These are phyloP conservation scores for Colletotrichum cuscutae DNA, from an alignment of 2,329 filamentous ascomycete genomes.

Conservation along the genomic window DNA sequence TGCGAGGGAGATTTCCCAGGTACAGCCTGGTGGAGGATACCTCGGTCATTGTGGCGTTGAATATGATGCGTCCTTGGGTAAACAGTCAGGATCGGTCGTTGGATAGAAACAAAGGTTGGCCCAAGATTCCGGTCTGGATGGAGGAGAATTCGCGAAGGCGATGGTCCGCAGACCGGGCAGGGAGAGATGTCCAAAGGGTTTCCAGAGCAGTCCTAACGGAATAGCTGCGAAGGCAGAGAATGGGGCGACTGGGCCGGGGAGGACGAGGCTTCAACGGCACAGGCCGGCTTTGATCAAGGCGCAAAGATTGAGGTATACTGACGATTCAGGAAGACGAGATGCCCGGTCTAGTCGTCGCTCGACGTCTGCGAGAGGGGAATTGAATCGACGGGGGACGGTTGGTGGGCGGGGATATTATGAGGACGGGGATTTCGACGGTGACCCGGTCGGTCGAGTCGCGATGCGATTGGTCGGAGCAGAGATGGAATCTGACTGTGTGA, in stretches of 20 bases:
- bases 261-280: background rate
- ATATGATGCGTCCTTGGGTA: conserved; percentile 13
- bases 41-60: conserved; percentile 74
- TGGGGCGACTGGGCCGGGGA: background rate
- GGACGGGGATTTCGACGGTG: conserved; percentile 6
- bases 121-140: background rate
- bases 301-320: background rate
- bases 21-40: conserved; percentile 96
- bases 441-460: conserved; percentile 4
- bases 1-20: conserved; percentile 95
- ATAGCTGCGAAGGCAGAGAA: background rate
- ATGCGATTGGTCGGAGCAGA: background rate
- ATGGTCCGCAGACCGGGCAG: background rate
- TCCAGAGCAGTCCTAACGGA: background rate
- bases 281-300: background rate
- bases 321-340: background rate
- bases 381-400: background rate
- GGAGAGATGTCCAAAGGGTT: background rate
- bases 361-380: background rate
- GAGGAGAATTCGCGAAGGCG: background rate
- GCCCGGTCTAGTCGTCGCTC: background rate
- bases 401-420: background rate
- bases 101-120: conserved; percentile 5
- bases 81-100: conserved; percentile 8
- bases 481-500: background rate